phyloP scores from a whole-genome alignment of 805 yeast species.

The Lachancea fermentati region DNA sequence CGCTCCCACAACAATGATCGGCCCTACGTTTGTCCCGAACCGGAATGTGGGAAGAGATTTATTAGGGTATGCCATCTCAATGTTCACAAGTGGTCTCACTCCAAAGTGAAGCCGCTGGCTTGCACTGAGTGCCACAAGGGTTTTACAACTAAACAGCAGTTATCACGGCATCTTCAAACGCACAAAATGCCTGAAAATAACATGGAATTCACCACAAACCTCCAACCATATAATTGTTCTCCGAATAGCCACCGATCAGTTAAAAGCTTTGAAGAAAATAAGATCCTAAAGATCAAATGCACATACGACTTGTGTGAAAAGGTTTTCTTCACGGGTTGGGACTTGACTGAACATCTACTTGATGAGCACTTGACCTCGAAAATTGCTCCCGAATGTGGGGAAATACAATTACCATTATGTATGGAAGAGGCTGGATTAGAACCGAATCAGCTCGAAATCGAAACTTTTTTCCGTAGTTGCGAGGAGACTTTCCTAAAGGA shows the following conservation, averaged over 20 bases:
- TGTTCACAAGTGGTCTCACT: slow-evolving; percentile 71
- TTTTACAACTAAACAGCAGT: slow-evolving; percentile 52
- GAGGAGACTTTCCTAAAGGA: slow-evolving; percentile 1
- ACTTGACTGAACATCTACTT: slow-evolving; percentile 2
- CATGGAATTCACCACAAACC: slow-evolving; percentile 5
- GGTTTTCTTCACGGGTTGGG: not conserved
- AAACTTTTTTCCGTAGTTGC: slow-evolving; percentile 1
- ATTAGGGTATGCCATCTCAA: slow-evolving; percentile 73
- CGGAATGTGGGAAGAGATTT: slow-evolving; percentile 57
- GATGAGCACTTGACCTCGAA: slow-evolving; percentile 1
- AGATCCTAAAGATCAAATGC: not conserved
- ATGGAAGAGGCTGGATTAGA: not conserved
- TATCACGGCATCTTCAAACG: slow-evolving; percentile 53
- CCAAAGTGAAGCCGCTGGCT: slow-evolving; percentile 47
- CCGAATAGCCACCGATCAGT: not conserved
- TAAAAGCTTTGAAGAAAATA: not conserved
- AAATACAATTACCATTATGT: not conserved
- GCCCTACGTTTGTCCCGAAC: slow-evolving; percentile 59
- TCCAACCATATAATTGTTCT: not conserved
- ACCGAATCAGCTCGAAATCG: slow-evolving; percentile 2
- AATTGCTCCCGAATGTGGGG: not conserved
- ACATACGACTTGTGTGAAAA: slow-evolving; percentile 2
- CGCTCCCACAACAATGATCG: slow-evolving; percentile 75
- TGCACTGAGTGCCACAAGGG: slow-evolving; percentile 57
- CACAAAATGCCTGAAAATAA: slow-evolving; percentile 32